Evolutionary conservation across 495 filamentous ascomycete genomes (phyloP).

Genomic region (Aspergillus indologenus): DNA sequence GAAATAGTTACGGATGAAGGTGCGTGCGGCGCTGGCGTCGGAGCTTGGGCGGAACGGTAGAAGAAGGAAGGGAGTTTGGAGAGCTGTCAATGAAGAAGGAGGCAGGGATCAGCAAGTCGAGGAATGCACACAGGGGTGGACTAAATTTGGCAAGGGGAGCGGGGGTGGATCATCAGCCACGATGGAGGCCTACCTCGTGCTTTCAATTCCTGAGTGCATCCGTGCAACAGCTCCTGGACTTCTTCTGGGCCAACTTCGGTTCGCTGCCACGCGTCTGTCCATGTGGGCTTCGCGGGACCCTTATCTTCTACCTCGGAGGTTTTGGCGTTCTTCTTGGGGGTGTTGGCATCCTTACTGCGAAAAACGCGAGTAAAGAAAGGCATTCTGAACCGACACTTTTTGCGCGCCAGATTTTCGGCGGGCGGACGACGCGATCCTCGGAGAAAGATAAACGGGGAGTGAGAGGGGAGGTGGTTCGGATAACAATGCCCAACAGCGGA

Average conservation of each 20-base stretch:
- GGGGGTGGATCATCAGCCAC: constrained; percentile 15
- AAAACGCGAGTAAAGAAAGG: constrained; percentile 71
- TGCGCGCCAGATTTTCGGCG: constrained; percentile 15
- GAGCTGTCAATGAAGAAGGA: constrained; percentile 48
- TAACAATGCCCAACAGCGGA: not conserved
- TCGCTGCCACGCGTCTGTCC: constrained; percentile 87
- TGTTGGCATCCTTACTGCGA: constrained; percentile 62
- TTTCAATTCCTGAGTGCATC: constrained; percentile 89
- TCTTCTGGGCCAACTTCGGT: constrained; percentile 86
- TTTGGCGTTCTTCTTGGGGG: constrained; percentile 58
- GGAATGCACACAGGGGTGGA: constrained; percentile 21
- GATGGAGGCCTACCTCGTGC: constrained; percentile 70
- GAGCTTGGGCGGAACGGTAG: constrained; percentile 93
- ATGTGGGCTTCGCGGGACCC: constrained; percentile 65
- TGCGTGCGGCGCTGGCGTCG: constrained; percentile 85
- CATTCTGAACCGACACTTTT: constrained; percentile 32
- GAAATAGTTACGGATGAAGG: constrained; percentile 93
- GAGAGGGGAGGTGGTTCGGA: not conserved
- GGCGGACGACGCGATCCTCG: constrained; percentile 17
- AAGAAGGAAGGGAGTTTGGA: constrained; percentile 88
- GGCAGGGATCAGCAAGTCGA: constrained; percentile 35
- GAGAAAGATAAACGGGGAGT: not conserved
- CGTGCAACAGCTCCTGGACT: constrained; percentile 78
- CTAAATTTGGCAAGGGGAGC: not conserved
- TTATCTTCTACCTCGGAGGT: constrained; percentile 44